Conservation (phyloP, 2,329 filamentous ascomycete species). For the Didymella pomorum region DNA sequence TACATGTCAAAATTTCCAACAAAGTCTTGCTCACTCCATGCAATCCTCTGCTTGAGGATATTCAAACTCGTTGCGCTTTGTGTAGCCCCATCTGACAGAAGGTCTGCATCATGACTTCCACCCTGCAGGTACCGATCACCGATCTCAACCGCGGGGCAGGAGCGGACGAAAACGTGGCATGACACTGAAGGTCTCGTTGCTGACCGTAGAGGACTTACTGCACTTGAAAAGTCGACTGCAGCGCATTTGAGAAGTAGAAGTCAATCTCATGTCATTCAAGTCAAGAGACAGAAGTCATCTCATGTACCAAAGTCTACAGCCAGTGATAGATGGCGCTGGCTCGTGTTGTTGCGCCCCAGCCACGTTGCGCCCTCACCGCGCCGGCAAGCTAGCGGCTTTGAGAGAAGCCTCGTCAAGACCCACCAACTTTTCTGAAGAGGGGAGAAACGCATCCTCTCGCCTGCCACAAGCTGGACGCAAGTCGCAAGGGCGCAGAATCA, state of each 20-base stretch:
- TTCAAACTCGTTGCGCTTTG: neutral
- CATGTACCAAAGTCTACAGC: conserved; percentile 7
- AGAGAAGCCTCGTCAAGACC: conserved; percentile 17
- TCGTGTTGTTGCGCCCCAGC: conserved; percentile 15
- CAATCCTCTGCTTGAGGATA: neutral
- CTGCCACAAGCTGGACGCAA: conserved; percentile 39
- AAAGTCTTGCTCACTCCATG: neutral
- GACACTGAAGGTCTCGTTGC: neutral
- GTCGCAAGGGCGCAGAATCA: conserved; percentile 36
- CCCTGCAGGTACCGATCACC: conserved; percentile 16
- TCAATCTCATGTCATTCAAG: no score
- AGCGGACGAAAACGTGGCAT: neutral
- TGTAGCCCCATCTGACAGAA: neutral
- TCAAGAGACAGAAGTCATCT: neutral
- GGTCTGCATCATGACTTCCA: neutral
- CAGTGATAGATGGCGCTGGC: conserved; percentile 19
- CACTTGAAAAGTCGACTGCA: neutral
- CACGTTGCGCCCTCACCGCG: conserved; percentile 16
- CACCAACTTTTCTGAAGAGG: conserved; percentile 18
- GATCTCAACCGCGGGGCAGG: neutral
- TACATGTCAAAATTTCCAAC: neutral
- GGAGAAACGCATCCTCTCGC: conserved; percentile 22
- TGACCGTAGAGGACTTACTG: neutral
- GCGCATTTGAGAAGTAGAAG: neutral
- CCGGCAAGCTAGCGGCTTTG: conserved; percentile 16